phyloP scores from a whole-genome alignment of 768 basidiomycete species.

The Sporobolomyces roseus region DNA sequence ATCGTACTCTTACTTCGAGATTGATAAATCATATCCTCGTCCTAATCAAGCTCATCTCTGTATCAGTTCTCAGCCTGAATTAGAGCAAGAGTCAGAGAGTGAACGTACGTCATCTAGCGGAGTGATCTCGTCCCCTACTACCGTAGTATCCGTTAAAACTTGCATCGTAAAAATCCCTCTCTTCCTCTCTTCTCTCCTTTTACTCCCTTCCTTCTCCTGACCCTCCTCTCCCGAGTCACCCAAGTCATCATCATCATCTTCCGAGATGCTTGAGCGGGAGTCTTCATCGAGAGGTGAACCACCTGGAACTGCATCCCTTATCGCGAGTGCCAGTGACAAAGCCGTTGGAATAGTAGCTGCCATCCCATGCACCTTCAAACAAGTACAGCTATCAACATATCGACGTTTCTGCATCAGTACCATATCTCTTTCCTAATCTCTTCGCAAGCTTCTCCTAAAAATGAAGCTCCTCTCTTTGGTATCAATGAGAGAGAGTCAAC shows the following conservation, averaged over 20 bases:
- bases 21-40: slow-evolving; percentile 43
- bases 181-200: not conserved
- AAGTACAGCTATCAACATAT: slow-evolving; percentile 59
- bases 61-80: too few relatives aligned
- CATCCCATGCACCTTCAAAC: slow-evolving; percentile 72
- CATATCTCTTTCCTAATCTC: too few relatives aligned
- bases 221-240: slow-evolving; percentile 52
- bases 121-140: slow-evolving; percentile 65
- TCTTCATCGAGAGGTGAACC: slow-evolving; percentile 43
- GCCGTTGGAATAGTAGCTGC: slow-evolving; percentile 85
- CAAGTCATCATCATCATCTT: not conserved
- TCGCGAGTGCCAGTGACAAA: slow-evolving; percentile 63
- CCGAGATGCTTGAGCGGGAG: too few relatives aligned
- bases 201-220: slow-evolving; percentile 55
- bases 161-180: slow-evolving; percentile 61
- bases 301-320: slow-evolving; percentile 70
- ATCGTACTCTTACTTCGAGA: slow-evolving; percentile 38
- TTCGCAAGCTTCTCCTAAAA: too few relatives aligned
- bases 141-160: slow-evolving; percentile 38
- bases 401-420: too few relatives aligned
- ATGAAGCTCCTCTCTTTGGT: too few relatives aligned
- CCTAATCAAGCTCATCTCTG: slow-evolving; percentile 22
- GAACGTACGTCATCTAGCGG: slow-evolving; percentile 56
- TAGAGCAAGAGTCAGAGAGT: too few relatives aligned
- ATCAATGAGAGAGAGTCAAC: not conserved